Percentiles rank a stretch among this genome's conserved stretches.
Conservation (phyloP, 176 grass and related monocot genomes). For the Pontederia paniculata region DNA sequence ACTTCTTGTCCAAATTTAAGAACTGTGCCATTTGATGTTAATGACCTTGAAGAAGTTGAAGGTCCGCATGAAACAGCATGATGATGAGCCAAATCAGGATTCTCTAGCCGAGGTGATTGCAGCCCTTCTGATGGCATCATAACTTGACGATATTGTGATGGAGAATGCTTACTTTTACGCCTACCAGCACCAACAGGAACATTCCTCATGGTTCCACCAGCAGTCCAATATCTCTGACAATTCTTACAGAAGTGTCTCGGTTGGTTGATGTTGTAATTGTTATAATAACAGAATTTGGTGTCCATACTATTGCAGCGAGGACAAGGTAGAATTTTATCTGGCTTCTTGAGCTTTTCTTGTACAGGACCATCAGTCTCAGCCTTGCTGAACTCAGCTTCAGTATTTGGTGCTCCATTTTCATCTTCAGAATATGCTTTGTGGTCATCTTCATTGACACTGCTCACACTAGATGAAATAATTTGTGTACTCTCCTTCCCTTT, state of each 20-base stretch:
- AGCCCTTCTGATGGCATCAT: conserved; percentile 46
- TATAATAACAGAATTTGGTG: conserved; percentile 89
- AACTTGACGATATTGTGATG: conserved; percentile 43
- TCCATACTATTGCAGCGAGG: conserved; percentile 86
- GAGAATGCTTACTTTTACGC: conserved; percentile 60
- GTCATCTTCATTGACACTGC: conserved; percentile 21
- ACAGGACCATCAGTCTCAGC: conserved; percentile 30
- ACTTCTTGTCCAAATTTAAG: conserved; percentile 72
- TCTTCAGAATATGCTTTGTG: conserved; percentile 14
- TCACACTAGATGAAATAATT: conserved; percentile 19
- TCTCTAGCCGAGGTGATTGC: conserved; percentile 31
- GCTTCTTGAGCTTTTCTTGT: conserved; percentile 64
- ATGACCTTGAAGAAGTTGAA: conserved; percentile 23
- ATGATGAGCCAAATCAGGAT: conserved; percentile 27
- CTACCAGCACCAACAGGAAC: conserved; percentile 73
- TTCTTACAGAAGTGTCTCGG: conserved; percentile 83
- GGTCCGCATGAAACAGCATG: conserved; percentile 28
- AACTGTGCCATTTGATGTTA: conserved; percentile 32
- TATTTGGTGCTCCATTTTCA: conserved; percentile 36
- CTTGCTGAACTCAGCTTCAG: conserved; percentile 28
- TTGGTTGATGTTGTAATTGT: conserved; percentile 80
- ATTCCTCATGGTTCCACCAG: conserved; percentile 73
- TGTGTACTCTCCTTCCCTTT: conserved; percentile 15
- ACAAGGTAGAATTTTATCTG: conserved; percentile 70
- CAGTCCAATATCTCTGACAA: conserved; percentile 84